A percentile compares a stretch with the other conserved stretches of the same genome.
Conservation (phyloP, 257 asterid species). For the Forsythia viridissima region DNA sequence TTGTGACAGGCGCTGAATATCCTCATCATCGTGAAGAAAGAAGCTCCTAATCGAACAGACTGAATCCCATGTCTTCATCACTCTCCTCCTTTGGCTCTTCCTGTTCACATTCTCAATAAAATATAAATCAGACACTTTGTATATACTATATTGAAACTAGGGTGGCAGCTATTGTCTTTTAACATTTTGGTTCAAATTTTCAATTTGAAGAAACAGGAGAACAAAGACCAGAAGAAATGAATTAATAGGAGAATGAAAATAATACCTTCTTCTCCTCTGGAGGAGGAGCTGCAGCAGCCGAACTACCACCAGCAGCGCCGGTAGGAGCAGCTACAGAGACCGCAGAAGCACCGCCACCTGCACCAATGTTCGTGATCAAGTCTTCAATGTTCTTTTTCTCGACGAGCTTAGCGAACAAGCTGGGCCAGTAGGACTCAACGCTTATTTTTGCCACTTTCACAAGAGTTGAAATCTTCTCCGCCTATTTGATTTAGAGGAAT, state of each 20-base stretch:
- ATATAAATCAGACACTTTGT: too few species aligned
- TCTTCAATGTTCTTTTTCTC: constrained; percentile 5
- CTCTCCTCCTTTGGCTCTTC: neutral
- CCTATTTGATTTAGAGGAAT: neutral
- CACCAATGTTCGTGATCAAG: neutral
- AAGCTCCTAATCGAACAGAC: neutral
- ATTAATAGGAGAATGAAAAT: neutral
- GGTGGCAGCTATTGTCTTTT: too few species aligned
- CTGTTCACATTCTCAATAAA: too few species aligned
- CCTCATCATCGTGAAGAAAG: neutral
- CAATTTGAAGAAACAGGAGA: too few species aligned
- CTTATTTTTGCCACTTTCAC: neutral
- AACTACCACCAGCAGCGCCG: neutral
- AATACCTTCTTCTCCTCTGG: constrained; percentile 1
- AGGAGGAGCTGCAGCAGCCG: neutral
- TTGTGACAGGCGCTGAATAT: too few species aligned
- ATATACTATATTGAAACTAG: too few species aligned
- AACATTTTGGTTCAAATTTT: too few species aligned
- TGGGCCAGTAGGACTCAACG: constrained; percentile 9
- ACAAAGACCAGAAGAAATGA: neutral
- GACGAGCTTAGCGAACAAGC: neutral
- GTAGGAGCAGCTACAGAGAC: neutral
- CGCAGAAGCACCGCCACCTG: neutral
- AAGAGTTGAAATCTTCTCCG: neutral
- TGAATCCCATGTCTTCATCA: neutral